Conservation (phyloP, 2,329 filamentous ascomycete species). For the Proliferodiscus dingleyae region DNA sequence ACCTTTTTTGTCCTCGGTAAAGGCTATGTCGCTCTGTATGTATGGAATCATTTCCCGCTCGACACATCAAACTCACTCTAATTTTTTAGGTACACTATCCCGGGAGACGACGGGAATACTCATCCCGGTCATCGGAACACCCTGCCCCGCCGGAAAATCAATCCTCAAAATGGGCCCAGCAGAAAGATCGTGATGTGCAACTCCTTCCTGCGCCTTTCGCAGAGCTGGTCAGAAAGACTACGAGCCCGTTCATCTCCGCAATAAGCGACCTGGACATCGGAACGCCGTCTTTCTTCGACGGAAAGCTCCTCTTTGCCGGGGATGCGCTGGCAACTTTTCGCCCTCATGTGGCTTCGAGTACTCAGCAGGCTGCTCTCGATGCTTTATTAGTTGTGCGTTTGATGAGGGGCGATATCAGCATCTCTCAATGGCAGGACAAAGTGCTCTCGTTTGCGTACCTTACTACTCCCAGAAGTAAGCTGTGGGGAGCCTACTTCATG, state of each 20-base stretch:
- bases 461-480: too few relatives aligned
- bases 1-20: slow-evolving; percentile 36
- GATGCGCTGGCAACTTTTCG: slow-evolving; percentile 41
- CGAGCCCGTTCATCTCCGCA: slow-evolving; percentile 38
- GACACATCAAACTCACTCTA: too few relatives aligned
- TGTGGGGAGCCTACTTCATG: too few relatives aligned
- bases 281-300: slow-evolving; percentile 32
- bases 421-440: not conserved
- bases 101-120: slow-evolving; percentile 30
- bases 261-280: slow-evolving; percentile 37
- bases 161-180: slow-evolving; percentile 10
- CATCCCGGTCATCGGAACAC: slow-evolving; percentile 26
- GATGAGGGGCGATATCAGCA: slow-evolving; percentile 10
- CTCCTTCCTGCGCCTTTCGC: slow-evolving; percentile 14
- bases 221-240: slow-evolving; percentile 37
- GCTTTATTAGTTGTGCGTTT: slow-evolving; percentile 16
- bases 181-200: slow-evolving; percentile 8
- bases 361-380: slow-evolving; percentile 35
- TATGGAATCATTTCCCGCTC: too few relatives aligned
- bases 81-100: too few relatives aligned
- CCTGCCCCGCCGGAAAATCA: slow-evolving; percentile 19
- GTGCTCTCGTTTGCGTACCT: too few relatives aligned
- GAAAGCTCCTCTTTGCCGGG: slow-evolving; percentile 36
- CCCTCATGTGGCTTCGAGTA: slow-evolving; percentile 41
- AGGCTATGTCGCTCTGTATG: slow-evolving; percentile 35